phyloP scores from a whole-genome alignment of 345 rosid genomes.

The rapeseed (Brassica napus) region Da-Ae NC_063446.1:65646001-65646500 shows the following conservation, averaged over 20 bases:
- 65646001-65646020: constrained; percentile 37
- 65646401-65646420: constrained; percentile 59
- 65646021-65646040: constrained; percentile 66
- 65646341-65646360: background rate
- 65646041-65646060: constrained; percentile 56
- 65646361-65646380: constrained; percentile 49
- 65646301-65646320: background rate
- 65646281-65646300: background rate
- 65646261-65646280: background rate
- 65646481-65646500: constrained; percentile 44
- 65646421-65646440: constrained; percentile 69
- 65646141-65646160: constrained; percentile 58
- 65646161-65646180: constrained; percentile 56
- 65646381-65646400: constrained; percentile 75
- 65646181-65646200: constrained; percentile 65
- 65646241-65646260: constrained; percentile 41
- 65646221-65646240: constrained; percentile 78
- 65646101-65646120: background rate
- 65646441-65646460: constrained; percentile 56
- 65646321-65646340: too few relatives aligned
- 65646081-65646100: background rate
- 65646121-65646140: constrained; percentile 55
- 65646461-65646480: constrained; percentile 61
- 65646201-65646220: constrained; percentile 69
- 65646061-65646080: background rate